phyloP scores from a whole-genome alignment of 2,329 filamentous ascomycete genomes.

The Phialophora verrucosa region DNA sequence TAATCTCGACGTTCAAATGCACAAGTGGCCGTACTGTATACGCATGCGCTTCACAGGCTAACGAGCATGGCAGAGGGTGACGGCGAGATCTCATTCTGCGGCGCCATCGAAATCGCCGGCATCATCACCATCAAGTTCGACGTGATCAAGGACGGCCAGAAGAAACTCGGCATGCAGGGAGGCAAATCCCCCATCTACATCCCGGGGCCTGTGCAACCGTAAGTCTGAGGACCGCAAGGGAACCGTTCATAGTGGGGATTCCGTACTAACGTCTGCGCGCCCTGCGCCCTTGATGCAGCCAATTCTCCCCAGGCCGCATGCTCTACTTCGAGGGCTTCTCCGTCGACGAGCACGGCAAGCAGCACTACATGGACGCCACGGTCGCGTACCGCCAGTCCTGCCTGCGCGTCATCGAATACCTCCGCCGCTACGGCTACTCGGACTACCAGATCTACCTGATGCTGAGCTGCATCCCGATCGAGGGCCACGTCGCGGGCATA shows the following conservation, averaged over 20 bases:
- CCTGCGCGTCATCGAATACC: slow-evolving; percentile 78
- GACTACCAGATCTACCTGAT: slow-evolving; percentile 86
- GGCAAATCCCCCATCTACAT: slow-evolving; percentile 80
- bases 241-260: too few relatives aligned
- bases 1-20: not conserved
- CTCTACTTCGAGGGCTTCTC: slow-evolving; percentile 83
- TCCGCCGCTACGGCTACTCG: slow-evolving; percentile 71
- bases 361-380: slow-evolving; percentile 85
- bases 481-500: slow-evolving; percentile 86
- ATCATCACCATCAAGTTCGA: slow-evolving; percentile 89
- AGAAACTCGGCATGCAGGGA: slow-evolving; percentile 66
- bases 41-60: not conserved
- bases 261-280: not conserved
- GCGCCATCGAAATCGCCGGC: slow-evolving; percentile 93
- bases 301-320: slow-evolving; percentile 80
- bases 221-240: not conserved
- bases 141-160: slow-evolving; percentile 81
- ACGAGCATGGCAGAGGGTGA: slow-evolving; percentile 69
- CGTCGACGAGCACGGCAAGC: slow-evolving; percentile 85
- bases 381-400: slow-evolving; percentile 85
- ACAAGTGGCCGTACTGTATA: not conserved
- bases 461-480: slow-evolving; percentile 82
- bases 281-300: slow-evolving; percentile 42
- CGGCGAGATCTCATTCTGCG: slow-evolving; percentile 87
- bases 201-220: slow-evolving; percentile 82